Evolutionary conservation across 495 filamentous ascomycete genomes (phyloP), one percentile per base, ranked within the genome.

Genomic region (Aspergillus panamensis): DNA sequence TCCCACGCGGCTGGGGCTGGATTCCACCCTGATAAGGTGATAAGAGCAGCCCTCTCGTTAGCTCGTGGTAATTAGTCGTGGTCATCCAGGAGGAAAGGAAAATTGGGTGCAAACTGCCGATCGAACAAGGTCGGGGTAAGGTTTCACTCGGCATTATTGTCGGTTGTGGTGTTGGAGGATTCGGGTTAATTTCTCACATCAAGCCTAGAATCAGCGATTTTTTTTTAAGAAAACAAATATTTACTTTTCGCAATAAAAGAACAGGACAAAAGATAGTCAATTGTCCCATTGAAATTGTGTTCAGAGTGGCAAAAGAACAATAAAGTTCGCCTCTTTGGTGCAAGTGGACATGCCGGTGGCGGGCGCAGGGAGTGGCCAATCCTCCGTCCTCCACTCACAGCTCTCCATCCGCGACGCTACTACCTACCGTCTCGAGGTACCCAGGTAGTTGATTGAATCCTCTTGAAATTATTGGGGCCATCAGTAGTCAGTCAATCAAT

Each of bases 11-110:
- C 47, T 58, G 47, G 10, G 42, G 47, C 53, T 53, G 59, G 48
- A 35, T 57, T 47, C 42, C 40, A 10, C 39, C 48, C 39, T 52
- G 66, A 68, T 68, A 68, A 68, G 68, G 55, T 62, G 65, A 67
- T 65, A 62, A 61, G 60, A 61, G 45, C n/a, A 21, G 9, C 6
- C n/a, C 19, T 10, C 16, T 19, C 9, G 42, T 5, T 17, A 17
- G 12, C 48, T 37, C 30, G 40, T 39, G 47, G 62, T 72, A 62
- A 72, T 72, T 67, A 35, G 62, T 55, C 61, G 57, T 68, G 65
- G 69, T 72, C 69, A 72, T 63, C 35, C 40, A 14, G n/a, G 44
- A 45, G 14, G 17, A 31, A 45, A 17, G 14, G 12, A 31, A 17
- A 20, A 45, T 20, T 45, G n/a, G 42, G 42, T 8, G n/a, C 16